phyloP scores from a whole-genome alignment of 768 basidiomycete genomes.

The Agrocybe chaxingu region DNA sequence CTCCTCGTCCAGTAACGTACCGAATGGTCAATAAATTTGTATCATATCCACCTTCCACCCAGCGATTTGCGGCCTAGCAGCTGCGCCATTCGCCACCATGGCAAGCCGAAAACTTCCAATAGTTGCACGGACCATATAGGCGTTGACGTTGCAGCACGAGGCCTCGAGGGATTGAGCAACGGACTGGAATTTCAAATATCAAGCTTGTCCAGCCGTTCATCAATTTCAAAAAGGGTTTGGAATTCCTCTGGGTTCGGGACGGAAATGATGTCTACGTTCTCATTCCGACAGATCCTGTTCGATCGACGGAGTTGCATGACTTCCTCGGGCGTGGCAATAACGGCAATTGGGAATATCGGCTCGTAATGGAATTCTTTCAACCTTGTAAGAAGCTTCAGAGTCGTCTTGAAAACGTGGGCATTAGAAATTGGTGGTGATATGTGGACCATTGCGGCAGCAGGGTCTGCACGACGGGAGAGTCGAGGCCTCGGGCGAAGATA shows the following conservation, averaged over 20 bases:
- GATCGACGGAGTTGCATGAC: constrained; percentile 28
- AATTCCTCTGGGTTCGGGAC: constrained; percentile 32
- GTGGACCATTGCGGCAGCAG: constrained; percentile 60
- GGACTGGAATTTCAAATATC: constrained; percentile 48
- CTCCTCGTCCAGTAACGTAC: too few relatives aligned
- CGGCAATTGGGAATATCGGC: constrained; percentile 56
- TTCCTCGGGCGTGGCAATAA: constrained; percentile 37
- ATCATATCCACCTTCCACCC: not conserved
- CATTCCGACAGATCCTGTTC: constrained; percentile 37
- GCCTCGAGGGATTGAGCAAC: too few relatives aligned
- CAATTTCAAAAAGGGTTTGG: constrained; percentile 38
- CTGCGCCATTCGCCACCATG: too few relatives aligned
- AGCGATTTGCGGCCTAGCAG: not conserved
- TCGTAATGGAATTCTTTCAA: constrained; percentile 58
- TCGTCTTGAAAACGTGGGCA: constrained; percentile 22
- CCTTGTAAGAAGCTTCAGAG: constrained; percentile 28
- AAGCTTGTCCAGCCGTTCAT: constrained; percentile 53
- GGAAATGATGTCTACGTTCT: constrained; percentile 34
- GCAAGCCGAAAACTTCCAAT: too few relatives aligned
- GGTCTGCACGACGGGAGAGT: constrained; percentile 61
- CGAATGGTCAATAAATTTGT: not conserved
- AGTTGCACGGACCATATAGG: too few relatives aligned
- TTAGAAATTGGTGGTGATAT: constrained; percentile 52
- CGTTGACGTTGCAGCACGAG: not conserved
- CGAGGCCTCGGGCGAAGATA: constrained; percentile 44